Evolutionary conservation across 768 basidiomycete genomes (phyloP).

Genomic region (Pleurotus pulmonarius): DNA sequence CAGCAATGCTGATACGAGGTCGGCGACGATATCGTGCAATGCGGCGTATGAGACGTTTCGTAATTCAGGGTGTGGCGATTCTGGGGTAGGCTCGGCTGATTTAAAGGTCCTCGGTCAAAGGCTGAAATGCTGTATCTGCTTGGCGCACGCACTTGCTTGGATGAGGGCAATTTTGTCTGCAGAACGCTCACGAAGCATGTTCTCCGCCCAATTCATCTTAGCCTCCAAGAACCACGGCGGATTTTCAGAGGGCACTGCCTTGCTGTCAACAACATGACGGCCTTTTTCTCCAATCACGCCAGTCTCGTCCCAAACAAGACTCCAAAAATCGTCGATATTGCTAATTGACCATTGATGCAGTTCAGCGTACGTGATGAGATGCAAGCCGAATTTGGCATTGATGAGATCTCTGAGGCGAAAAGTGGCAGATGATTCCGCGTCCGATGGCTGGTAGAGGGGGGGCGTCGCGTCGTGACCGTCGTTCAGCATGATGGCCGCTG

Average conservation of each 20-base stretch:
- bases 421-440: slow-evolving; percentile 38
- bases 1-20: slow-evolving; percentile 55
- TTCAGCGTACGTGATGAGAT: slow-evolving; percentile 54
- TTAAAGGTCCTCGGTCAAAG: slow-evolving; percentile 12
- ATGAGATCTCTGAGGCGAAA: slow-evolving; percentile 46
- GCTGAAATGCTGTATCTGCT: slow-evolving; percentile 8
- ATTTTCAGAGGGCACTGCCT: slow-evolving; percentile 52
- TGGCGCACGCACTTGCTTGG: slow-evolving; percentile 55
- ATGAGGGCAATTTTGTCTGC: slow-evolving; percentile 60
- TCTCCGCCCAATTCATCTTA: slow-evolving; percentile 77
- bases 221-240: slow-evolving; percentile 71
- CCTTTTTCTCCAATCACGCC: slow-evolving; percentile 62
- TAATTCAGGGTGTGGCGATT: slow-evolving; percentile 37
- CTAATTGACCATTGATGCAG: slow-evolving; percentile 64
- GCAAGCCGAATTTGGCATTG: slow-evolving; percentile 42
- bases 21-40: slow-evolving; percentile 53
- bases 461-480: not conserved
- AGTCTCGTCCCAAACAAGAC: slow-evolving; percentile 67
- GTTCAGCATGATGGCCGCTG: not conserved
- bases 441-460: slow-evolving; percentile 41
- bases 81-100: slow-evolving; percentile 62
- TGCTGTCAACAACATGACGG: slow-evolving; percentile 50
- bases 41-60: slow-evolving; percentile 51
- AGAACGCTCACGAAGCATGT: slow-evolving; percentile 63
- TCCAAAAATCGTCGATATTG: slow-evolving; percentile 67